Conservation (phyloP, 345 rosid species). For the Schrenkiella parvula region DNA sequence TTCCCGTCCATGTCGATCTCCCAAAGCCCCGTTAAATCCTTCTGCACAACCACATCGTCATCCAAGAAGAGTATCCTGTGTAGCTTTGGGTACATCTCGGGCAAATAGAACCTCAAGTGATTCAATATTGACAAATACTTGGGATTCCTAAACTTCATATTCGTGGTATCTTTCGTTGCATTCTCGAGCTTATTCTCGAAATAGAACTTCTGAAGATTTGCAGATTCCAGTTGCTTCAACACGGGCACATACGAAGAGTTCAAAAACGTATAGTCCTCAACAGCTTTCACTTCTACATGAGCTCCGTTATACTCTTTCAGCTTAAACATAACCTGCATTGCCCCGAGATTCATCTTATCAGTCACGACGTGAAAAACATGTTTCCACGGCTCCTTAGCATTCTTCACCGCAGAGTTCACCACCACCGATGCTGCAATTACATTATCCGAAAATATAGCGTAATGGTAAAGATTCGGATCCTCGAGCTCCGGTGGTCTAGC, state of each 20-base stretch:
- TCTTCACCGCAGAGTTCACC: constrained; percentile 95
- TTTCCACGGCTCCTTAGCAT: constrained; percentile 85
- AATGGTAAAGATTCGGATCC: constrained; percentile 84
- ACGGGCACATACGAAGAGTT: constrained; percentile 95
- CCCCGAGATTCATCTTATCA: constrained; percentile 97
- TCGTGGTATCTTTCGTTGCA: constrained; percentile 84
- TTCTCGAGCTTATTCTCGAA: constrained; percentile 94
- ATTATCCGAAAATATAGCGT: constrained; percentile 90
- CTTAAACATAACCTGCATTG: constrained; percentile 98
- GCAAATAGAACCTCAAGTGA: constrained; percentile 91
- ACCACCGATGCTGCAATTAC: constrained; percentile 93
- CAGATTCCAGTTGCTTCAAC: constrained; percentile 79
- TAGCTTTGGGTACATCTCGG: constrained; percentile 89
- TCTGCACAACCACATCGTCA: constrained; percentile 95
- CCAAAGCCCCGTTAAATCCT: constrained; percentile 94
- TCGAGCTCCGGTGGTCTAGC: constrained; percentile 55
- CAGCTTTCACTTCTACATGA: constrained; percentile 93
- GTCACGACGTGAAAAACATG: constrained; percentile 97
- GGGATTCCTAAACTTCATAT: constrained; percentile 97
- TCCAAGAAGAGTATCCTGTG: constrained; percentile 88
- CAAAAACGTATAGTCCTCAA: constrained; percentile 90
- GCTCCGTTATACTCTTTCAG: constrained; percentile 89
- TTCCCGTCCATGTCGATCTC: constrained; percentile 96
- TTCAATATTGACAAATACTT: constrained; percentile 92
- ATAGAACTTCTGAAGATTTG: constrained; percentile 86